Evolutionary conservation across 2,329 filamentous ascomycete genomes (phyloP), one percentile per base, ranked within the genome.

Genomic region (Colletotrichum sp.): DNA sequence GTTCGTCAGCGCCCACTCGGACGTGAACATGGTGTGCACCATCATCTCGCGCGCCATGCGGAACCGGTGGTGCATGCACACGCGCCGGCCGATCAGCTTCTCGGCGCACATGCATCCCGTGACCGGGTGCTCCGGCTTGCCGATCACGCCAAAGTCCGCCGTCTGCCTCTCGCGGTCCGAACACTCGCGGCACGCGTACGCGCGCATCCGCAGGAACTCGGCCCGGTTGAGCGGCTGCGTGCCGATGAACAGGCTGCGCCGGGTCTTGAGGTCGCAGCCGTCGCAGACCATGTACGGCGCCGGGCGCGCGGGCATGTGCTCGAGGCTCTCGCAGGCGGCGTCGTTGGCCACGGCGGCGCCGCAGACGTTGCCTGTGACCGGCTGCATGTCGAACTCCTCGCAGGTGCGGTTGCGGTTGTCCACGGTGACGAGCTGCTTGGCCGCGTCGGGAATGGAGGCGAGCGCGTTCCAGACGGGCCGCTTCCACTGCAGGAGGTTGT

Each of bases 41-140:
- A 83, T 68, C 43, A 82, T 60, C 30, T 79, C 57, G 18, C 81
- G 55, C 34, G 81, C 77, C 71, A 83, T 81, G 34, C 79, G 67
- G 8, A 83, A 68, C 1, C 86, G 82, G 76, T 87, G 86, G 21
- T 79, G 77, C 34, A 59, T 77, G 79, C 86, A 87, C 7, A 87
- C 78, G 4, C 78, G 77, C 6, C 79, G 78, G 14, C 69, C 77
- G 18, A 86, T 65, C 3, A 87, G 68, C 74, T 86, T 87, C 34
- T 75, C 63, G 6, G 77, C 83, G 78, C 86, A 87, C 6, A 77
- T 36, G 77, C 86, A 87, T 2, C 86, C 86, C 12, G 85, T 86
- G 4, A 76, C 39, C 4, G 80, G 78, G 12, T 77, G 69, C 4
- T 34, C 16, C 12, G 75, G 71, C 2, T 18, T 13, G 9, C 26